Percentiles rank a stretch among this genome's conserved stretches.
phyloP scores from a whole-genome alignment of 768 basidiomycete genomes.

The Termitomyces sp. region DNA sequence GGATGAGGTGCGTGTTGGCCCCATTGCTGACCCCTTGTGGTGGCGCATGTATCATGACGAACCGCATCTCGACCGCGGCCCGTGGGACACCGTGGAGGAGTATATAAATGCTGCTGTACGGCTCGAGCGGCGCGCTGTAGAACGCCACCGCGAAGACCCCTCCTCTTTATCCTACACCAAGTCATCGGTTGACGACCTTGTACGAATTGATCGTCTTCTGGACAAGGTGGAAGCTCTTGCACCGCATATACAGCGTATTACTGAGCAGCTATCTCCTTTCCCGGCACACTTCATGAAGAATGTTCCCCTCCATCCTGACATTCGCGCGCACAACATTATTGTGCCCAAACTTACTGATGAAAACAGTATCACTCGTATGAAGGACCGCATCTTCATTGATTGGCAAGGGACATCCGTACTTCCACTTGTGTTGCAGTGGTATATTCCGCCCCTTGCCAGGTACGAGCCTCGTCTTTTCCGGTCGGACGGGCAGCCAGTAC shows the following conservation, averaged over 20 bases:
- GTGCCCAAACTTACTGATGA: background rate
- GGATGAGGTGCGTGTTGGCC: background rate
- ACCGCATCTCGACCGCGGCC: background rate
- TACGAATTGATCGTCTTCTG: background rate
- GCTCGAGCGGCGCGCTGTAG: background rate
- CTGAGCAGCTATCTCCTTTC: background rate
- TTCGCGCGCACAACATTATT: background rate
- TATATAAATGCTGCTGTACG: background rate
- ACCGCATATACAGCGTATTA: background rate
- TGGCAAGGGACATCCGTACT: background rate
- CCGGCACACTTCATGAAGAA: background rate
- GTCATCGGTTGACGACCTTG: background rate
- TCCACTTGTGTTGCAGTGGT: background rate
- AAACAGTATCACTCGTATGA: background rate
- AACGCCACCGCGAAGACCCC: background rate
- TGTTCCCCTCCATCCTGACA: background rate
- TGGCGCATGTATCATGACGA: background rate
- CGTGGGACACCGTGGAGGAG: background rate
- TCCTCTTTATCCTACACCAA: background rate
- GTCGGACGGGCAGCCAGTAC: background rate
- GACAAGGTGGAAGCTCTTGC: background rate
- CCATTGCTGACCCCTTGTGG: background rate
- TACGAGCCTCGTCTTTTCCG: background rate
- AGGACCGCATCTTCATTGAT: background rate
- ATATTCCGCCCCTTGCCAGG: background rate